These are phyloP conservation scores for Zasmidium cellare DNA, from an alignment of 2,329 filamentous ascomycete genomes.

Conservation along the genomic window DNA sequence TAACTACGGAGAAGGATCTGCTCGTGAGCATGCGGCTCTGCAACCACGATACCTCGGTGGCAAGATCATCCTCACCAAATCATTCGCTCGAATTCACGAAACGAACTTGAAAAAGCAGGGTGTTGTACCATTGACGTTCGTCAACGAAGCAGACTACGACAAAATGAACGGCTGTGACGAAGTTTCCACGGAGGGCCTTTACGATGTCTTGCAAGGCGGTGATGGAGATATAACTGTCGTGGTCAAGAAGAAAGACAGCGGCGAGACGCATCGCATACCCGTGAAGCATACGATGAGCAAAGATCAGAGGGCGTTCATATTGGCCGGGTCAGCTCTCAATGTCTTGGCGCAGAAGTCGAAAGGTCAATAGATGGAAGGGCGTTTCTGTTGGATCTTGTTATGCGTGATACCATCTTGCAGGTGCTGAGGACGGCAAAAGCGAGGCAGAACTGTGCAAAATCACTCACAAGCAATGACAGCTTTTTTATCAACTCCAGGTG, in stretches of 20 bases:
- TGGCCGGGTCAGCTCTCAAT: constrained; percentile 93
- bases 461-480: no score
- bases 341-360: constrained; percentile 67
- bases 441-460: no score
- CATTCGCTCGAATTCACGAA: constrained; percentile 90
- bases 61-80: constrained; percentile 79
- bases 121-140: constrained; percentile 90
- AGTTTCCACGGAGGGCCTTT: constrained; percentile 78
- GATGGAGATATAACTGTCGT: constrained; percentile 71
- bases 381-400: no score
- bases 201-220: constrained; percentile 79
- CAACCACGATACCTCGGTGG: constrained; percentile 90
- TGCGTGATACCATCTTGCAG: no score
- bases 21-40: constrained; percentile 84
- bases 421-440: no score
- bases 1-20: constrained; percentile 93
- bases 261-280: constrained; percentile 65
- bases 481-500: no score
- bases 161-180: constrained; percentile 78
- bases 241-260: constrained; percentile 51
- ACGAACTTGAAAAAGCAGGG: constrained; percentile 98
- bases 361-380: constrained; percentile 16
- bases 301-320: constrained; percentile 88
- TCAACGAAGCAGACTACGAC: constrained; percentile 84
- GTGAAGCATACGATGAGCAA: constrained; percentile 86